Evolutionary conservation across 345 rosid genomes (phyloP).

Genomic region (Trapa incisa): DNA sequence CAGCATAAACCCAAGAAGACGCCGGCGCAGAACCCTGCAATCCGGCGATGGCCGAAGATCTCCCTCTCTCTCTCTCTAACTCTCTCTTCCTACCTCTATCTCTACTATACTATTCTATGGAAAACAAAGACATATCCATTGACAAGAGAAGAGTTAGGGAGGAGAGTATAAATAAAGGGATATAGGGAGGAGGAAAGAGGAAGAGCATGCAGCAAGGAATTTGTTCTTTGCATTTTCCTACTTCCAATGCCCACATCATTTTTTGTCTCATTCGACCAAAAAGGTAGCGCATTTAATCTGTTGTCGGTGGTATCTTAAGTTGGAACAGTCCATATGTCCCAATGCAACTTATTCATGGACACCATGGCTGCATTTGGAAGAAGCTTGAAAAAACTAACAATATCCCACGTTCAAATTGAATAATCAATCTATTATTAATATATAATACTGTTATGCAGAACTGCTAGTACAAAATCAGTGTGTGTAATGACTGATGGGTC

Average conservation of each 20-base stretch:
- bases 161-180: not conserved
- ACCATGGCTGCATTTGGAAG: no score
- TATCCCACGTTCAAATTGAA: no score
- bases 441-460: no score
- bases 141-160: not conserved
- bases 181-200: not conserved
- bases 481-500: not conserved
- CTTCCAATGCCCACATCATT: not conserved
- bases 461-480: not conserved
- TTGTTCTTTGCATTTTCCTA: not conserved
- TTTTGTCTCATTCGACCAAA: slow-evolving; percentile 5
- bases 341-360: not conserved
- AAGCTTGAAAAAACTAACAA: no score
- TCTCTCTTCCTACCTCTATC: not conserved
- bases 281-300: not conserved
- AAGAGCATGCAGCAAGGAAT: not conserved
- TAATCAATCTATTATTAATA: no score
- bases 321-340: not conserved
- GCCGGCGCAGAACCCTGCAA: not conserved
- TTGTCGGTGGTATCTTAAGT: not conserved
- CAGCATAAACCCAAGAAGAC: not conserved
- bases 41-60: not conserved
- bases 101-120: not conserved
- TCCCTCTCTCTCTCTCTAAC: not conserved
- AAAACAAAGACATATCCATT: not conserved